A percentile compares a stretch with the other conserved stretches of the same genome.
phyloP scores from a whole-genome alignment of 192 early-diverging fungal genomes.

The Backusella tuberculispora region DNA sequence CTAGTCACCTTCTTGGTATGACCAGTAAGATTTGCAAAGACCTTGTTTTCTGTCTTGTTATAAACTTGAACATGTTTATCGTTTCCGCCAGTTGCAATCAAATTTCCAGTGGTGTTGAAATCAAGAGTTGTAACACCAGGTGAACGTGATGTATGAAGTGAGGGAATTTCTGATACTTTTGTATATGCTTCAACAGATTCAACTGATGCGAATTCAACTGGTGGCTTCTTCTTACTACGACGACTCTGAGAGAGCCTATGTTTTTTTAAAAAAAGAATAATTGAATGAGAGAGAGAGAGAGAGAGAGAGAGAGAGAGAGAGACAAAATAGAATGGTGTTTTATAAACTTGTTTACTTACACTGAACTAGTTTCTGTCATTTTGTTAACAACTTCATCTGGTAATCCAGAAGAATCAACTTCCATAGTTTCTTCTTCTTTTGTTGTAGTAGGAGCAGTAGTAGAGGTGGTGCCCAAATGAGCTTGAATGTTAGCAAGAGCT shows the following conservation, averaged over 20 bases:
- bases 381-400: conserved; percentile 53
- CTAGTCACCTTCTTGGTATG: conserved; percentile 81
- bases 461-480: conserved; percentile 55
- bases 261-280: no score
- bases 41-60: conserved; percentile 64
- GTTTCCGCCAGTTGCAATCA: conserved; percentile 77
- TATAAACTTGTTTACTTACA: conserved; percentile 39
- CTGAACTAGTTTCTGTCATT: conserved; percentile 52
- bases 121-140: conserved; percentile 69
- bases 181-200: conserved; percentile 70
- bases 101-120: conserved; percentile 57
- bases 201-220: conserved; percentile 65
- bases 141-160: conserved; percentile 73
- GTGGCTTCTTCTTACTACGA: conserved; percentile 80
- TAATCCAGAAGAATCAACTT: conserved; percentile 52
- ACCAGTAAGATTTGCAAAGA: conserved; percentile 74
- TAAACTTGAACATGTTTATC: conserved; percentile 83
- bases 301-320: no score
- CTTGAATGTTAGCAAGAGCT: conserved; percentile 62
- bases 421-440: conserved; percentile 49
- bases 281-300: no score
- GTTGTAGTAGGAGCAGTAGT: conserved; percentile 27
- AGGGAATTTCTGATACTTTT: conserved; percentile 53
- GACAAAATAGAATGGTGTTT: conserved; percentile 21
- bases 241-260: conserved; percentile 59